phyloP scores from a whole-genome alignment of 2,329 filamentous ascomycete genomes.

The Ophiostoma perfectum region DNA sequence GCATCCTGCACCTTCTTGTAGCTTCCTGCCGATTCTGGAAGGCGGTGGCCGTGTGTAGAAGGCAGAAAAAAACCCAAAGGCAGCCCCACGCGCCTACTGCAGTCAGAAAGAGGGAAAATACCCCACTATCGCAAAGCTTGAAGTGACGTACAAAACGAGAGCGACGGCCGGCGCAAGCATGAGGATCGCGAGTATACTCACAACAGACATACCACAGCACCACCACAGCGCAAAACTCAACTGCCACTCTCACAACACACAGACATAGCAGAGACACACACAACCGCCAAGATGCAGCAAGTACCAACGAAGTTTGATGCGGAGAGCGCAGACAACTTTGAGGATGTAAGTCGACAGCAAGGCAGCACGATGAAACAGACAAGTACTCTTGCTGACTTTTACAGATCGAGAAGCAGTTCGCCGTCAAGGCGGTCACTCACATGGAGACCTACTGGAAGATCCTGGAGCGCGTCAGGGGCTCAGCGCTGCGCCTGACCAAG shows the following conservation, averaged over 20 bases:
- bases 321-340: constrained; percentile 50
- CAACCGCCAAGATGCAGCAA: constrained; percentile 28
- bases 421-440: constrained; percentile 95
- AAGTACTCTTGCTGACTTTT: not conserved
- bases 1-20: constrained; percentile 14
- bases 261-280: constrained; percentile 22
- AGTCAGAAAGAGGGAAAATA: not conserved
- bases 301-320: constrained; percentile 55
- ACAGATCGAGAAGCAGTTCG: constrained; percentile 98
- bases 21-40: constrained; percentile 23
- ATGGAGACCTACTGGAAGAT: constrained; percentile 97
- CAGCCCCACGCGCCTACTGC: not conserved
- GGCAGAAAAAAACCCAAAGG: not conserved
- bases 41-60: not conserved
- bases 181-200: not conserved
- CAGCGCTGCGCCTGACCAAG: constrained; percentile 83
- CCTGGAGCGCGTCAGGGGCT: constrained; percentile 83
- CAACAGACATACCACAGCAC: not conserved
- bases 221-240: no score
- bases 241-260: not conserved
- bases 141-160: constrained; percentile 11
- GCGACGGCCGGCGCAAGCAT: not conserved
- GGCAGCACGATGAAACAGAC: not conserved
- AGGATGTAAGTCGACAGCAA: constrained; percentile 44
- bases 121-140: constrained; percentile 12